Percentiles rank a stretch among this genome's conserved stretches.
phyloP scores from a whole-genome alignment of 176 grass and related monocot species.

The Zoysia japonica region DNA sequence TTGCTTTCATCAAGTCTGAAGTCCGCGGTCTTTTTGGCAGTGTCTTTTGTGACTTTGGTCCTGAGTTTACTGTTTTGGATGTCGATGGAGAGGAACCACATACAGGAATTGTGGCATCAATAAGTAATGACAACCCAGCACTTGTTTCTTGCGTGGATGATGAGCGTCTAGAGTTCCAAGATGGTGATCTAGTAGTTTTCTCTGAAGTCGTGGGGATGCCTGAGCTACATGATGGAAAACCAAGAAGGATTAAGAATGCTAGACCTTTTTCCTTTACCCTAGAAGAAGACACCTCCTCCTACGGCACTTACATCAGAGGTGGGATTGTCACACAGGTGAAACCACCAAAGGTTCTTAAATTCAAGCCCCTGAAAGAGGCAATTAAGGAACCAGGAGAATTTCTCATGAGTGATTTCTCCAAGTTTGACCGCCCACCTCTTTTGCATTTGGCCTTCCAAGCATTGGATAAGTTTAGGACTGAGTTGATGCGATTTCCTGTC shows the following conservation, averaged over 20 bases:
- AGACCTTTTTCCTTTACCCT: constrained; percentile 84
- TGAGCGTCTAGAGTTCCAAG: constrained; percentile 92
- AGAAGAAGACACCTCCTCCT: constrained; percentile 86
- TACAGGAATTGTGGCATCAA: constrained; percentile 86
- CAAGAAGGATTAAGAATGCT: constrained; percentile 77
- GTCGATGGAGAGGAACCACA: constrained; percentile 94
- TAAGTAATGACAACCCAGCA: constrained; percentile 82
- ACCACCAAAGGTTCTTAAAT: constrained; percentile 77
- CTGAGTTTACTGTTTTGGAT: constrained; percentile 85
- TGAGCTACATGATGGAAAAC: constrained; percentile 88
- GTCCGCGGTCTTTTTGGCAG: constrained; percentile 79
- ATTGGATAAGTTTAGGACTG: constrained; percentile 76
- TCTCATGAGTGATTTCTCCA: constrained; percentile 91
- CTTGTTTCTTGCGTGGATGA: constrained; percentile 90
- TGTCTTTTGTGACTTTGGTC: constrained; percentile 88
- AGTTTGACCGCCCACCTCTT: constrained; percentile 78
- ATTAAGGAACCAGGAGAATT: constrained; percentile 89
- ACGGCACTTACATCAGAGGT: constrained; percentile 67
- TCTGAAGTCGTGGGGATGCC: constrained; percentile 91
- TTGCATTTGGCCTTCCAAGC: constrained; percentile 93
- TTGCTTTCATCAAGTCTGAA: constrained; percentile 90
- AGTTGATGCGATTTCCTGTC: constrained; percentile 62
- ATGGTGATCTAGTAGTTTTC: constrained; percentile 82
- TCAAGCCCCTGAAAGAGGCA: constrained; percentile 81
- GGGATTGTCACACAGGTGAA: constrained; percentile 93